phyloP scores from a whole-genome alignment of 2,329 filamentous ascomycete species.

The Fusarium albidum region DNA sequence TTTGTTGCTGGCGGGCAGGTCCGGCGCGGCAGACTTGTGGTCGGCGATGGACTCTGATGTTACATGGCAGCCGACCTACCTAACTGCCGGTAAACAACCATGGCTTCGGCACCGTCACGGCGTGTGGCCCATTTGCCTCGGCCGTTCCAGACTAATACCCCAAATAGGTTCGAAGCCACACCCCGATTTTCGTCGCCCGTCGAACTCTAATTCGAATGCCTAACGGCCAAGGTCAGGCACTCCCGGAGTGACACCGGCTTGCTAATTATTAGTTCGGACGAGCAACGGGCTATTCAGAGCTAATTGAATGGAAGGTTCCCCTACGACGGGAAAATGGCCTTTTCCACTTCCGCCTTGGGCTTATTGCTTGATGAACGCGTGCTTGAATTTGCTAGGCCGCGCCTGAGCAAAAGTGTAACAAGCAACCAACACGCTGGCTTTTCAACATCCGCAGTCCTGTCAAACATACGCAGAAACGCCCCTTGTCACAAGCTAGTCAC shows the following conservation, averaged over 20 bases:
- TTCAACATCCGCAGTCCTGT: background rate
- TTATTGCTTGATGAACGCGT: slow-evolving; percentile 20
- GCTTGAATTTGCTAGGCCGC: background rate
- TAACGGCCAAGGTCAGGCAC: slow-evolving; percentile 4
- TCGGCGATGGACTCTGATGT: slow-evolving; percentile 7
- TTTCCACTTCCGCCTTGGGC: slow-evolving; percentile 24
- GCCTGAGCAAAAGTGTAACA: background rate
- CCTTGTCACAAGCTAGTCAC: background rate
- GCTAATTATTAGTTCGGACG: background rate
- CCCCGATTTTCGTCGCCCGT: background rate
- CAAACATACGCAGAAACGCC: background rate
- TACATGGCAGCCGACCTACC: slow-evolving; percentile 33
- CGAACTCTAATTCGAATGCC: slow-evolving; percentile 1
- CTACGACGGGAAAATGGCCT: slow-evolving; percentile 29
- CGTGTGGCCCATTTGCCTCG: background rate
- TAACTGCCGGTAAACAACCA: slow-evolving; percentile 32
- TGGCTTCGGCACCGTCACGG: background rate
- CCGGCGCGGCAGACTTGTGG: background rate
- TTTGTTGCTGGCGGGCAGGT: background rate
- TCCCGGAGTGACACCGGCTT: background rate
- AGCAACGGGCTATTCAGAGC: background rate
- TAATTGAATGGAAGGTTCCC: slow-evolving; percentile 27
- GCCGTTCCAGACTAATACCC: background rate
- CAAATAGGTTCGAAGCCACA: background rate
- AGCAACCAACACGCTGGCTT: background rate